These are phyloP conservation scores for Musa schizocarpa DNA, from an alignment of 176 grass and related monocot genomes.

Conservation along the genomic window DNA sequence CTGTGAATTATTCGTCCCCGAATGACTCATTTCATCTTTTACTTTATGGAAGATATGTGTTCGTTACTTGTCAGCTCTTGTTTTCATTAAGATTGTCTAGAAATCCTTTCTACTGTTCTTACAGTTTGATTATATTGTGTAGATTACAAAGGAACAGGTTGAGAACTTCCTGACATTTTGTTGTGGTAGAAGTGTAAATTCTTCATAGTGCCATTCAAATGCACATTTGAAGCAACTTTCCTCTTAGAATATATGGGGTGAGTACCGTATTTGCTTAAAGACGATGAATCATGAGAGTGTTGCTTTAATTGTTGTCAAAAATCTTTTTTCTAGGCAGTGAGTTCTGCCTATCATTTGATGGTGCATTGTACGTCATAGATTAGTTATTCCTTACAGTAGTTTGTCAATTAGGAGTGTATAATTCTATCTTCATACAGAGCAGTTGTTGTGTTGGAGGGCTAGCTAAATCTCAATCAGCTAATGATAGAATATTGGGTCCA, in stretches of 20 bases:
- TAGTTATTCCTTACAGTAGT: neutral
- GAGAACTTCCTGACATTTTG: neutral
- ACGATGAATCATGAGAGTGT: no score
- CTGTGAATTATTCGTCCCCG: no score
- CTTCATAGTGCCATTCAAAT: neutral
- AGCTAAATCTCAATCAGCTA: neutral
- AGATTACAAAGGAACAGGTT: neutral
- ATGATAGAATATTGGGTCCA: neutral
- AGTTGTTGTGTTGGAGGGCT: slow-evolving; percentile 19
- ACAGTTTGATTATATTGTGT: neutral
- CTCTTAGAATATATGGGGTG: slow-evolving; percentile 12
- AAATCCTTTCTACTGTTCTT: neutral
- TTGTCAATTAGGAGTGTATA: neutral
- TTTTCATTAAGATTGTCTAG: no score
- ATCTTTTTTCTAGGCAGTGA: neutral
- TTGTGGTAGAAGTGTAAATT: neutral
- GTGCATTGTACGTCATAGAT: neutral
- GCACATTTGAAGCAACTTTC: neutral
- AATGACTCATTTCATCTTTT: no score
- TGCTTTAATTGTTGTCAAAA: neutral
- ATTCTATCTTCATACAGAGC: neutral
- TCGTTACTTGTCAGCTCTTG: no score
- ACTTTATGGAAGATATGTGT: no score
- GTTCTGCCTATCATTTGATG: neutral
- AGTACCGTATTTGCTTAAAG: neutral